Conservation (phyloP, 2,329 filamentous ascomycete genomes). For the Colletotrichum sansevieriae region DNA sequence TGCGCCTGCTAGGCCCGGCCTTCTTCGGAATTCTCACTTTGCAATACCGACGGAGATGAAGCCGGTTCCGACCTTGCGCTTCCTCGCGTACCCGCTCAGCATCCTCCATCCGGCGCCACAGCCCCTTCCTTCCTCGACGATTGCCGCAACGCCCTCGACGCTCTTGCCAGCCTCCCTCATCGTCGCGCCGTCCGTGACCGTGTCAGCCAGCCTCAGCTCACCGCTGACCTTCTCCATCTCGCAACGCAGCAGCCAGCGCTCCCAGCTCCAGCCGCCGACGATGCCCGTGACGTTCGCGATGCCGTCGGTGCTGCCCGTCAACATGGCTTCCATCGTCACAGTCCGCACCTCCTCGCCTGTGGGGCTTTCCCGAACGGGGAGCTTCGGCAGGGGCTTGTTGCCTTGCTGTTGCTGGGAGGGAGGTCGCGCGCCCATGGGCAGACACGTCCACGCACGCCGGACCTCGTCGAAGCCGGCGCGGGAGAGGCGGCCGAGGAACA, state of each 20-base stretch:
- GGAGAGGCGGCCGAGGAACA: slow-evolving; percentile 80
- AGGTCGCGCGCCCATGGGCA: slow-evolving; percentile 79
- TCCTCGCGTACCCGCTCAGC: slow-evolving; percentile 74
- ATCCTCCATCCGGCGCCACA: slow-evolving; percentile 72
- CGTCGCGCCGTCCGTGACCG: slow-evolving; percentile 62
- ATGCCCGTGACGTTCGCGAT: slow-evolving; percentile 83
- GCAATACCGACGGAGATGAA: slow-evolving; percentile 49
- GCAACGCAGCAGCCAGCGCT: slow-evolving; percentile 92
- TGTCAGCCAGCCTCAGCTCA: slow-evolving; percentile 69
- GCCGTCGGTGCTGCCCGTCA: slow-evolving; percentile 74
- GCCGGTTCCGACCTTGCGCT: slow-evolving; percentile 61
- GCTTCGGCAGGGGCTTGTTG: slow-evolving; percentile 43
- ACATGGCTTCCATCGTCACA: slow-evolving; percentile 71
- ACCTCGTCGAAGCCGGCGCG: slow-evolving; percentile 83
- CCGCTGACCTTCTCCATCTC: slow-evolving; percentile 85
- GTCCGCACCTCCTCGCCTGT: slow-evolving; percentile 58
- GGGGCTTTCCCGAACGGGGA: slow-evolving; percentile 50
- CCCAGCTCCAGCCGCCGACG: slow-evolving; percentile 91
- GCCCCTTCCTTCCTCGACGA: slow-evolving; percentile 73
- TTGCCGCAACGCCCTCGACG: slow-evolving; percentile 70
- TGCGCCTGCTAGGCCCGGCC: background rate
- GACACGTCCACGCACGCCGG: slow-evolving; percentile 88
- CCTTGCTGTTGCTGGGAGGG: slow-evolving; percentile 49
- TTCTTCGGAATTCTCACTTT: background rate
- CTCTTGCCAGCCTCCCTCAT: slow-evolving; percentile 70